Percentiles rank a stretch among this genome's conserved stretches.
Evolutionary conservation across 495 filamentous ascomycete species (phyloP).

Genomic region (Haplographium delicatum): DNA sequence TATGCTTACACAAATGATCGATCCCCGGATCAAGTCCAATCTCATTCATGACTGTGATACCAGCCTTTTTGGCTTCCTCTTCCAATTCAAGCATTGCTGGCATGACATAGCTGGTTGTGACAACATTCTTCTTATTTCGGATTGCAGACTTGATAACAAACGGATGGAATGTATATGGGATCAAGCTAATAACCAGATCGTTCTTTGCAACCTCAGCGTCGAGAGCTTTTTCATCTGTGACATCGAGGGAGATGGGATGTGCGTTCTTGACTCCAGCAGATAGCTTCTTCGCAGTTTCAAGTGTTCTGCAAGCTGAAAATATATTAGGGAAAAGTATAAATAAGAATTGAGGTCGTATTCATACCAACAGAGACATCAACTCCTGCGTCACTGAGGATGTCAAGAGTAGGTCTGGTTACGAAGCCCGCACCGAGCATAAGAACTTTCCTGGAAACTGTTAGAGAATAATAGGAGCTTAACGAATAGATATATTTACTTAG

Average conservation of each 20-base stretch:
- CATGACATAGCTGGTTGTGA: slow-evolving; percentile 92
- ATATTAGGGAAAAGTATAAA: slow-evolving; percentile 1
- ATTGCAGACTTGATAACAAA: slow-evolving; percentile 93
- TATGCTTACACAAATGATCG: slow-evolving; percentile 78
- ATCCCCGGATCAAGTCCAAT: slow-evolving; percentile 61
- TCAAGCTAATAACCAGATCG: slow-evolving; percentile 76
- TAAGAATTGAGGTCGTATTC: slow-evolving; percentile 21
- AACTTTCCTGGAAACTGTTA: slow-evolving; percentile 40
- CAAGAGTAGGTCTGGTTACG: slow-evolving; percentile 75
- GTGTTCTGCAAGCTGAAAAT: slow-evolving; percentile 72
- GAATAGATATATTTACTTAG: slow-evolving; percentile 15
- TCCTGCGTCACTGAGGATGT: slow-evolving; percentile 67
- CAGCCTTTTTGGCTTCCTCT: slow-evolving; percentile 75
- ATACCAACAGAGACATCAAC: slow-evolving; percentile 80
- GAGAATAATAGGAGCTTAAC: background rate
- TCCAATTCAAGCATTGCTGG: slow-evolving; percentile 91
- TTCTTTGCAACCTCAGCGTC: slow-evolving; percentile 73
- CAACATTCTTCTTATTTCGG: slow-evolving; percentile 87
- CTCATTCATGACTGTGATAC: slow-evolving; percentile 98
- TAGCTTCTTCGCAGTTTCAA: slow-evolving; percentile 70
- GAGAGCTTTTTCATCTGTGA: slow-evolving; percentile 64
- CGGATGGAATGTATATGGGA: slow-evolving; percentile 91
- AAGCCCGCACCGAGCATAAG: slow-evolving; percentile 75
- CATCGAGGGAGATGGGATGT: slow-evolving; percentile 75
- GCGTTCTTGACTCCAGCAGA: slow-evolving; percentile 64